Evolutionary conservation across 2,329 filamentous ascomycete genomes (phyloP).

Genomic region (Cladophialophora bantiana): DNA sequence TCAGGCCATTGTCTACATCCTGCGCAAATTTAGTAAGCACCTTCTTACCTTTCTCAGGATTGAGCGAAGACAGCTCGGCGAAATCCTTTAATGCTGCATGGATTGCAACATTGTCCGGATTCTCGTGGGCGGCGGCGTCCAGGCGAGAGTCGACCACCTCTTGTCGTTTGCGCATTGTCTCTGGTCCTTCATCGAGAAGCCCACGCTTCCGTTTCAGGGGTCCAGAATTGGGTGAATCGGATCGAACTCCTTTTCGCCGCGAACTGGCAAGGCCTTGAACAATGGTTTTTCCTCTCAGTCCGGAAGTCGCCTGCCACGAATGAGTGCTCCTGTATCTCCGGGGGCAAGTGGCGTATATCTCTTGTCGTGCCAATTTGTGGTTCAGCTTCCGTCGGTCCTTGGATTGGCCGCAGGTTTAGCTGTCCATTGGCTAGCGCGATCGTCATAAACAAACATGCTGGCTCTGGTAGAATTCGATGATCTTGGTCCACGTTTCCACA

Average conservation of each 20-base stretch:
- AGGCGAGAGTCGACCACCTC: neutral
- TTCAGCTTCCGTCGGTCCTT: neutral
- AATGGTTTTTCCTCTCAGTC: too few relatives aligned
- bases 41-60: too few relatives aligned
- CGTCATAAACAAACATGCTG: neutral
- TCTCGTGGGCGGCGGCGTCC: neutral
- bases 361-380: conserved; percentile 1
- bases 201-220: conserved; percentile 8
- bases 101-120: too few relatives aligned
- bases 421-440: neutral
- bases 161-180: neutral
- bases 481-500: conserved; percentile 4
- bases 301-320: conserved; percentile 10
- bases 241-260: conserved; percentile 4
- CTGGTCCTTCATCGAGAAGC: conserved; percentile 1
- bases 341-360: too few relatives aligned
- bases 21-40: too few relatives aligned
- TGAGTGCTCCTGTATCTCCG: neutral
- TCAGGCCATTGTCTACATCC: too few relatives aligned
- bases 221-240: conserved; percentile 6
- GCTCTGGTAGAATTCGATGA: neutral
- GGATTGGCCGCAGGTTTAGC: neutral
- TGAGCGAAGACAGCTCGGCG: too few relatives aligned
- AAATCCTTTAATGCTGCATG: too few relatives aligned
- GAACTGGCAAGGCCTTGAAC: too few relatives aligned